These are phyloP conservation scores for Madurella fahalii DNA, from an alignment of 2,329 filamentous ascomycete species.

Conservation along the genomic window DNA sequence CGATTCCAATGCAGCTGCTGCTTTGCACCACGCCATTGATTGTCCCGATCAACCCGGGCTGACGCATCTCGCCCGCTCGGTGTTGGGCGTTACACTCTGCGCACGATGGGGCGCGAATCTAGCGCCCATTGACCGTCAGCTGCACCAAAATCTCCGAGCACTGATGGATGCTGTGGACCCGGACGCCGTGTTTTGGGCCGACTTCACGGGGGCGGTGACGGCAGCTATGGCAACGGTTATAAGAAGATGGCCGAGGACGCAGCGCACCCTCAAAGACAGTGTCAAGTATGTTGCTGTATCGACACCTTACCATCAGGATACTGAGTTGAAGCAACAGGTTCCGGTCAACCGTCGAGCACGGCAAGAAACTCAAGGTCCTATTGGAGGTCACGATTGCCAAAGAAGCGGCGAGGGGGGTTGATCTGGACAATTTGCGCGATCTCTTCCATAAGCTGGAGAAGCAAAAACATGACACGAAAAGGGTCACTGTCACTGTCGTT, in stretches of 20 bases:
- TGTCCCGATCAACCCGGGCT: constrained; percentile 69
- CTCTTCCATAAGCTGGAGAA: constrained; percentile 35
- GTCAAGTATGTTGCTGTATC: constrained; percentile 38
- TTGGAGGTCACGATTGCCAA: constrained; percentile 35
- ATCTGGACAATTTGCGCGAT: constrained; percentile 33
- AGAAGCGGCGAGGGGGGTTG: constrained; percentile 29
- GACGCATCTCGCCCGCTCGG: constrained; percentile 65
- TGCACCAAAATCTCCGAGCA: constrained; percentile 40
- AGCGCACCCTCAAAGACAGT: constrained; percentile 32
- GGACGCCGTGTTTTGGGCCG: constrained; percentile 49
- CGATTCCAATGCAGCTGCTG: constrained; percentile 59
- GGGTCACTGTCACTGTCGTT: constrained; percentile 23
- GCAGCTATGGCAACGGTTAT: constrained; percentile 40
- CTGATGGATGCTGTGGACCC: constrained; percentile 37
- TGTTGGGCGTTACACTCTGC: constrained; percentile 67
- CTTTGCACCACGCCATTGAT: constrained; percentile 67
- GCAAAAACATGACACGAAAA: constrained; percentile 33
- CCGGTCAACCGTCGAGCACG: constrained; percentile 21
- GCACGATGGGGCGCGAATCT: constrained; percentile 68
- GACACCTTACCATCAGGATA: background rate
- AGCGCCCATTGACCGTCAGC: constrained; percentile 43
- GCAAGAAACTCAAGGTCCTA: constrained; percentile 37
- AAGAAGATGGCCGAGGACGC: constrained; percentile 38
- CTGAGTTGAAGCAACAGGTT: constrained; percentile 18
- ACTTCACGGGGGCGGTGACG: constrained; percentile 49